A percentile compares a stretch with the other conserved stretches of the same genome.
Conservation (phyloP, 75 land plant species). For the Adiantum capillusveneris region DNA sequence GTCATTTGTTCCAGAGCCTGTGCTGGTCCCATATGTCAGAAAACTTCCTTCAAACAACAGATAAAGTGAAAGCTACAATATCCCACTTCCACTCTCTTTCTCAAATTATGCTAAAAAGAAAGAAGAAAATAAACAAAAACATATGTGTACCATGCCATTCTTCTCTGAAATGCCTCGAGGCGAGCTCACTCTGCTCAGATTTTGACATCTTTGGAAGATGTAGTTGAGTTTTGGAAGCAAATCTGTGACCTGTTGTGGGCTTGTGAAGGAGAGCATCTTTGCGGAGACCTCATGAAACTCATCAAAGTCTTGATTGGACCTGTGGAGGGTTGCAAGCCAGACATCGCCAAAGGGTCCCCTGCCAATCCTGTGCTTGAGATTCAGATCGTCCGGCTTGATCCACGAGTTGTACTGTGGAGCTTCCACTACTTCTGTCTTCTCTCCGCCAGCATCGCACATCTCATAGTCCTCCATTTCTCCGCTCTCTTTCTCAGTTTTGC, state of each 20-base stretch:
- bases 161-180: constrained; percentile 68
- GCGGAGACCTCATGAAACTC: constrained; percentile 85
- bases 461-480: constrained; percentile 34
- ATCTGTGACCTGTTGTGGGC: constrained; percentile 44
- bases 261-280: constrained; percentile 63
- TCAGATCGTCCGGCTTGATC: constrained; percentile 63
- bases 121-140: too few species aligned
- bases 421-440: constrained; percentile 29
- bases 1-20: too few species aligned
- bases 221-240: constrained; percentile 49
- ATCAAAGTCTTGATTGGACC: constrained; percentile 57
- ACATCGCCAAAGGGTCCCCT: constrained; percentile 93
- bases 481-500: neutral
- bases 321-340: constrained; percentile 91
- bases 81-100: too few species aligned
- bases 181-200: constrained; percentile 44
- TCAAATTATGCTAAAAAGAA: too few species aligned
- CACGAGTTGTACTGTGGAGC: constrained; percentile 37
- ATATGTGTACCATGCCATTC: constrained; percentile 79
- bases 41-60: too few species aligned
- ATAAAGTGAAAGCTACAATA: too few species aligned
- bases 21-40: too few species aligned
- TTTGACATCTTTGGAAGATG: constrained; percentile 43
- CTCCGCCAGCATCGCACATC: constrained; percentile 55
- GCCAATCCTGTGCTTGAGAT: constrained; percentile 79